Evolutionary conservation across 768 basidiomycete genomes (phyloP), one percentile per base, ranked within the genome.

Genomic region (Dendrothele bispora): DNA sequence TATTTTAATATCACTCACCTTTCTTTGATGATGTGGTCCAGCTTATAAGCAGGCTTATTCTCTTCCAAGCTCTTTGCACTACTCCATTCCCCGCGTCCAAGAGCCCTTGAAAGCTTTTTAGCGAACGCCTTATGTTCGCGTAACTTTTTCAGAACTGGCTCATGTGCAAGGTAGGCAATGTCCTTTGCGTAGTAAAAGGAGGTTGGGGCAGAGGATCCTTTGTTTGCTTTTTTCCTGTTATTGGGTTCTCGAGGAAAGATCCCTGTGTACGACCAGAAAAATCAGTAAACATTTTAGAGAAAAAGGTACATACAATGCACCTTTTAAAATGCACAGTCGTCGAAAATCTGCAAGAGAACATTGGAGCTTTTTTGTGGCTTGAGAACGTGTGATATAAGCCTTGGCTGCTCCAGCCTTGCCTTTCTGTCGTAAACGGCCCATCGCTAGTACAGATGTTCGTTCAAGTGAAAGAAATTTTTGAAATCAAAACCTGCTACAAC

Each of bases 161-260:
- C 97, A 65, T 99, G 97, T 4, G 92, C 86, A 27, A 99, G 83
- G 68, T 95, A 98, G 48, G 91, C 89, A 55, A 99, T 95, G 63
- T 99, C 97, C 71, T 99, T 99, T 22, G 91, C 75, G 65, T 98
- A 98, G 72, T 99, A 99, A 72, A 98, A 99, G 3, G 94, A 92
- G 1, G 97, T 93, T 4, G 95, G 94, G 0, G 92, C 95, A 43
- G 94, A 93, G 3, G 92, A 95, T 1, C 95, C 97, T 66, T 97
- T 98, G 73, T 98, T 98, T 29, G 95, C 97, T 53, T 84, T 83
- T 66, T 98, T 99, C 58, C 82, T 84, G 69, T 82, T 85, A 38
- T 84, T 82, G 21, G 97, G 97, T 66, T 99, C 97, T 46, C 95
- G 90, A 54, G 97, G 97, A 65, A 95, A 98, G 60, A 99, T 95